Evolutionary conservation across 805 yeast genomes (phyloP).

Genomic region (Sugiyamaella qingdaonensis): DNA sequence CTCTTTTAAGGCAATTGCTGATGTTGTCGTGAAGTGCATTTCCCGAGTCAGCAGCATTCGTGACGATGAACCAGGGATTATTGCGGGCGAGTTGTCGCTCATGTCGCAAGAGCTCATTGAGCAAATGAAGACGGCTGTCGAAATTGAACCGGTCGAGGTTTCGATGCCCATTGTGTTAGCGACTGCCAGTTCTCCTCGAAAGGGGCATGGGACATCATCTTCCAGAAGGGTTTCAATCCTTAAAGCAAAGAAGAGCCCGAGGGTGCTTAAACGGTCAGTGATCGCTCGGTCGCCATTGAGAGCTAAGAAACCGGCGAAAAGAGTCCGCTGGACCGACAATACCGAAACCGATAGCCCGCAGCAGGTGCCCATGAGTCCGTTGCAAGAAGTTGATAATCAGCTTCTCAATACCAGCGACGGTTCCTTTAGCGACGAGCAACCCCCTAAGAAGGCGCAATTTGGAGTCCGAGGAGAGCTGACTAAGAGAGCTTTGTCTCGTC

Average conservation of each 20-base stretch:
- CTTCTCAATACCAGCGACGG: conserved; percentile 1
- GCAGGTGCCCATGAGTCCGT: neutral
- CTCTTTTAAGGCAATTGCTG: conserved; percentile 7
- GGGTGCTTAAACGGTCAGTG: neutral
- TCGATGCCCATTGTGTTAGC: neutral
- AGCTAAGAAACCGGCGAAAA: conserved; percentile 19
- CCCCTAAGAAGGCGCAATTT: conserved; percentile 2
- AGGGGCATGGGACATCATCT: neutral
- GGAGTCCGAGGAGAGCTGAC: conserved; percentile 18
- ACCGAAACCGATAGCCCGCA: neutral
- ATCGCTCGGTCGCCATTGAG: conserved; percentile 14
- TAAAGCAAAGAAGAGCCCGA: conserved; percentile 4
- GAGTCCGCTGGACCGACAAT: conserved; percentile 28
- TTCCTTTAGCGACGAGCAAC: neutral
- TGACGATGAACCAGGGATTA: neutral
- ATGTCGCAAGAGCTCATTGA: conserved; percentile 2
- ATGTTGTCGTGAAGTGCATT: conserved; percentile 2
- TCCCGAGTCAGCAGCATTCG: neutral
- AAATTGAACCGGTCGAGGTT: neutral
- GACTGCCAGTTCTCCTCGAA: neutral
- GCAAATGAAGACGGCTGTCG: neutral
- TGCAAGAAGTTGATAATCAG: neutral
- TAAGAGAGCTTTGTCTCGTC: neutral
- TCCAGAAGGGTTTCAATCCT: conserved; percentile 8
- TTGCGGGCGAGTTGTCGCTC: conserved; percentile 2